Conservation (phyloP, 1,284 basidiomycete genomes). For the Papiliotrema nemorosa region DNA sequence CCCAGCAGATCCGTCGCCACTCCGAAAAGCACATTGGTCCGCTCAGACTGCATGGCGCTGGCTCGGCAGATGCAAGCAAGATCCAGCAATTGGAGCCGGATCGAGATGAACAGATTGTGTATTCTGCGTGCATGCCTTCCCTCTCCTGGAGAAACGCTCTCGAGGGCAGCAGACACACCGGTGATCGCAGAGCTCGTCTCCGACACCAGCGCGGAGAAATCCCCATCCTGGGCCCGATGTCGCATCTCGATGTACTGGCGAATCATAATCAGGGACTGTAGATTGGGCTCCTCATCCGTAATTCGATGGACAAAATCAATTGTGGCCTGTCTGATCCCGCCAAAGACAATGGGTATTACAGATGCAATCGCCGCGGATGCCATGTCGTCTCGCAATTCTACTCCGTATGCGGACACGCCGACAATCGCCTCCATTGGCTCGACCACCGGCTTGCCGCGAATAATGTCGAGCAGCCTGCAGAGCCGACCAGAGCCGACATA, state of each 20-base stretch:
- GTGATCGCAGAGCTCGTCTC: neutral
- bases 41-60: too few relatives aligned
- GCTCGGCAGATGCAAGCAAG: too few relatives aligned
- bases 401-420: slow-evolving; percentile 11
- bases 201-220: neutral
- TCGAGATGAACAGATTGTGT: slow-evolving; percentile 45
- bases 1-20: slow-evolving; percentile 49
- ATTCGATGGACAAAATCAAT: slow-evolving; percentile 16
- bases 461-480: slow-evolving; percentile 7
- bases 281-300: slow-evolving; percentile 2
- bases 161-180: too few relatives aligned
- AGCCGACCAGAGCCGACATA: slow-evolving; percentile 27
- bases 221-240: neutral
- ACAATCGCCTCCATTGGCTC: neutral
- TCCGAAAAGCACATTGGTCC: neutral
- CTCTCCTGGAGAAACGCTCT: too few relatives aligned
- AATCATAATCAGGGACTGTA: slow-evolving; percentile 23
- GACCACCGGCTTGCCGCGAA: neutral
- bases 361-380: slow-evolving; percentile 13
- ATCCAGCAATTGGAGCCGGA: slow-evolving; percentile 64
- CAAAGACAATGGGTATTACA: slow-evolving; percentile 29
- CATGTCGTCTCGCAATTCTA: slow-evolving; percentile 22
- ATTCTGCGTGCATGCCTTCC: too few relatives aligned
- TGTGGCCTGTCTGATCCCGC: slow-evolving; percentile 15
- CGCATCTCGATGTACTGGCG: slow-evolving; percentile 10